phyloP scores from a whole-genome alignment of 177 flowering plant genomes.

The Telopea speciosissima region DNA sequence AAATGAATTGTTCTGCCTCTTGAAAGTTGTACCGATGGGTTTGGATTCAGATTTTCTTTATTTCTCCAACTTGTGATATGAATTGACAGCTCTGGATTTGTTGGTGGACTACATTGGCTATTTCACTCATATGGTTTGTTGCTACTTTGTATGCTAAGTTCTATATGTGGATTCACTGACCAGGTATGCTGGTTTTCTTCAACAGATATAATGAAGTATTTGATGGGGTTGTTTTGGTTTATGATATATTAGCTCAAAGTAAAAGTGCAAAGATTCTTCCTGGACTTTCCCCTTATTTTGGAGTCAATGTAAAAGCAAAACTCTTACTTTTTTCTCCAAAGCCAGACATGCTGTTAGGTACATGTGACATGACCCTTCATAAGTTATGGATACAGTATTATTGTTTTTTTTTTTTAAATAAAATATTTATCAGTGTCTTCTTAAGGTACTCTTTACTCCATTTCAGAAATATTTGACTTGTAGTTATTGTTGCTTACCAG shows the following conservation, averaged over 20 bases:
- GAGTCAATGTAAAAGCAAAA: constrained; percentile 43
- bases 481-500: too few relatives aligned
- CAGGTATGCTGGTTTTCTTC: background rate
- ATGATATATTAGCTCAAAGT: constrained; percentile 31
- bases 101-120: too few relatives aligned
- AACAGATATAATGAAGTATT: constrained; percentile 67
- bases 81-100: too few relatives aligned
- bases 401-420: too few relatives aligned
- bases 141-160: background rate
- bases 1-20: too few relatives aligned
- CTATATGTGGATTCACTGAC: background rate
- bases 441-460: too few relatives aligned
- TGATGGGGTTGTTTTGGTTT: constrained; percentile 81
- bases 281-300: constrained; percentile 62
- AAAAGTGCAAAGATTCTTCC: constrained; percentile 50
- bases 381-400: too few relatives aligned
- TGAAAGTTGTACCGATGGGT: too few relatives aligned
- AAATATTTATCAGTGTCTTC: too few relatives aligned
- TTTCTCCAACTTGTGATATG: too few relatives aligned
- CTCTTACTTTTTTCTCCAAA: constrained; percentile 71
- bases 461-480: too few relatives aligned
- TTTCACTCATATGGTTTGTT: background rate
- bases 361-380: background rate
- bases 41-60: too few relatives aligned
- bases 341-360: constrained; percentile 76